Conservation (phyloP, 2,329 filamentous ascomycete genomes). For the Podosphaera xanthii region DNA sequence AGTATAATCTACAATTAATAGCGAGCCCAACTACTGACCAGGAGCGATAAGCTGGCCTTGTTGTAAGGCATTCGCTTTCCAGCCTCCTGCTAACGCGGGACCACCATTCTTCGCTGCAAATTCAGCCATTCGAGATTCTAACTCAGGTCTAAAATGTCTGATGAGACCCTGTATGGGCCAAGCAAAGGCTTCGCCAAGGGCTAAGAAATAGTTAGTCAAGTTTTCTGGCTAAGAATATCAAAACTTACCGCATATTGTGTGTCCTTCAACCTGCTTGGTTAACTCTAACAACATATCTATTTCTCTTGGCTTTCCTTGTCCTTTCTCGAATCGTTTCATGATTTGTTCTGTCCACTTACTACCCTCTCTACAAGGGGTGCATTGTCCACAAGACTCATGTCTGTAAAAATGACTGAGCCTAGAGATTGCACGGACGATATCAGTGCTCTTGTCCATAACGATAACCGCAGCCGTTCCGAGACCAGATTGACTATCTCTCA, state of each 20-base stretch:
- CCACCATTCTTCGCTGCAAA: constrained; percentile 54
- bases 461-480: constrained; percentile 94
- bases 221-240: background rate
- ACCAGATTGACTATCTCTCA: constrained; percentile 95
- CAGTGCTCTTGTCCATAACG: constrained; percentile 96
- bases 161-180: constrained; percentile 98
- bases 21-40: constrained; percentile 45
- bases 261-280: constrained; percentile 97
- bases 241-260: constrained; percentile 79
- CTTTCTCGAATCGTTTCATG: constrained; percentile 88
- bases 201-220: constrained; percentile 19
- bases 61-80: constrained; percentile 50
- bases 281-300: constrained; percentile 99
- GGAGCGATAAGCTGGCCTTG: constrained; percentile 73
- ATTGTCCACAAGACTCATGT: constrained; percentile 95
- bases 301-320: constrained; percentile 68
- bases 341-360: constrained; percentile 99
- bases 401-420: constrained; percentile 92
- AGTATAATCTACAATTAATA: background rate
- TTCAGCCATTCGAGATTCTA: constrained; percentile 74
- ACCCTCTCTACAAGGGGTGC: constrained; percentile 96
- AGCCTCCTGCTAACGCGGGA: constrained; percentile 62
- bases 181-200: constrained; percentile 89
- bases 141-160: constrained; percentile 88
- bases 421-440: constrained; percentile 83